phyloP scores from a whole-genome alignment of 257 asterid genomes.

The Linaria vulgaris region DNA sequence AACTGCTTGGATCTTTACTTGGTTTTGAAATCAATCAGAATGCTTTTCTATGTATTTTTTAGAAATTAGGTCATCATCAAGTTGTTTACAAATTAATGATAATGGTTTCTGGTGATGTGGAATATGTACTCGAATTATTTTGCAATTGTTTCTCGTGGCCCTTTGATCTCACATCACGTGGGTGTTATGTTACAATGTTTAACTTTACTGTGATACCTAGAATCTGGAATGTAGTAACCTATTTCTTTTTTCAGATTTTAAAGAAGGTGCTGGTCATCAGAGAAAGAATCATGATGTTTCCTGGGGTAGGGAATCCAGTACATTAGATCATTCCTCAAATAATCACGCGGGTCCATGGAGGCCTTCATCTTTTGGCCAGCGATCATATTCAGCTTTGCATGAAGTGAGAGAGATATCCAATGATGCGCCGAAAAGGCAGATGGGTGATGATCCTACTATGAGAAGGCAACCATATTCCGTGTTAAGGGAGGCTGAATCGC shows the following conservation, averaged over 20 bases:
- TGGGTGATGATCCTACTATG: conserved; percentile 51
- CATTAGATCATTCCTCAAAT: conserved; percentile 40
- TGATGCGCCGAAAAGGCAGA: conserved; percentile 54
- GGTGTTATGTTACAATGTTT: conserved; percentile 4
- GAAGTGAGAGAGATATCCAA: conserved; percentile 52
- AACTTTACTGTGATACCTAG: conserved; percentile 9
- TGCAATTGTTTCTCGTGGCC: conserved; percentile 4
- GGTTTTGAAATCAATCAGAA: neutral
- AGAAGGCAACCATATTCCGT: conserved; percentile 61
- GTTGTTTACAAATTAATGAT: neutral
- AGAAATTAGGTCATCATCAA: neutral
- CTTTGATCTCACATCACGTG: neutral
- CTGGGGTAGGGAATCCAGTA: conserved; percentile 34
- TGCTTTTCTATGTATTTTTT: neutral
- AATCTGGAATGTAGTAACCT: conserved; percentile 7
- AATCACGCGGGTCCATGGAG: conserved; percentile 57
- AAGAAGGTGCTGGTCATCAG: conserved; percentile 37
- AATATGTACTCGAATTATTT: neutral
- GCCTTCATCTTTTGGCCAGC: conserved; percentile 64
- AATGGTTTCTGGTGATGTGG: conserved; percentile 3
- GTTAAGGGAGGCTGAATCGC: conserved; percentile 50
- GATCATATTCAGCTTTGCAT: conserved; percentile 37
- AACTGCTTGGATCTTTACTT: conserved; percentile 19
- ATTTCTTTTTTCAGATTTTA: conserved; percentile 35
- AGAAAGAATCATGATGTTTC: conserved; percentile 36